Evolutionary conservation across 495 filamentous ascomycete genomes (phyloP), one percentile per base, ranked within the genome.

Genomic region (Aspergillus diversus): DNA sequence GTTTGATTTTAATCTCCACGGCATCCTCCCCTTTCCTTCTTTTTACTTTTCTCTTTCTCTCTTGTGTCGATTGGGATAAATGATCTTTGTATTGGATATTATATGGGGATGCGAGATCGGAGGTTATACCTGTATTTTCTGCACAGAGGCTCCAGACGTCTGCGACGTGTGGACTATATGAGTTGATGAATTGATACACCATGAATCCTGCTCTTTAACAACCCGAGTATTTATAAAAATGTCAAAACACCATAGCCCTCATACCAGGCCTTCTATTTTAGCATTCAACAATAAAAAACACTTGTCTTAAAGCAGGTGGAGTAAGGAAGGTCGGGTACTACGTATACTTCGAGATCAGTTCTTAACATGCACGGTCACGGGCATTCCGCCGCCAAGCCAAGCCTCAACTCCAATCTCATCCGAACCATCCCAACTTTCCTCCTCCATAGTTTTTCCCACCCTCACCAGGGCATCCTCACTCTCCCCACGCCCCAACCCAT

Each of bases 141-240:
- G 67, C 61, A 63, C 59, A 66, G 61, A 60, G 54, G 62, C 49
- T 47, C 59, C 32, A 69, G 61, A 63, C 67, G 70, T 73, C 70
- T 60, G 70, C 64, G 70, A 73, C 67, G 70, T 63, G 64, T 68
- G 53, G 59, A 57, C 55, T 59, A 57, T 61, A 72, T 68, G 70
- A 73, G 67, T 64, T 73, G 70, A 73, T 69, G 70, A 72, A 73
- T 69, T 60, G 57, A 73, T 70, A 73, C 64, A 67, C 64, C 39
- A 68, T 64, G 61, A 67, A 54, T 48, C 43, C 35, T 52, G 33
- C 31, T 50, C 46, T 11, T 60, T 32, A 33, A 15, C 39, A 13
- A 15, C 11, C 5, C n/a, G 12, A 7, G 21, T 27, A 27, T 27
- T 27, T 43, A 43, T 13, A 43, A 13, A 6, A 7, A 43, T 43